These are phyloP conservation scores for Phytopythium ostracodes DNA, from an alignment of 352 stramenopile genomes.

Conservation along the genomic window DNA sequence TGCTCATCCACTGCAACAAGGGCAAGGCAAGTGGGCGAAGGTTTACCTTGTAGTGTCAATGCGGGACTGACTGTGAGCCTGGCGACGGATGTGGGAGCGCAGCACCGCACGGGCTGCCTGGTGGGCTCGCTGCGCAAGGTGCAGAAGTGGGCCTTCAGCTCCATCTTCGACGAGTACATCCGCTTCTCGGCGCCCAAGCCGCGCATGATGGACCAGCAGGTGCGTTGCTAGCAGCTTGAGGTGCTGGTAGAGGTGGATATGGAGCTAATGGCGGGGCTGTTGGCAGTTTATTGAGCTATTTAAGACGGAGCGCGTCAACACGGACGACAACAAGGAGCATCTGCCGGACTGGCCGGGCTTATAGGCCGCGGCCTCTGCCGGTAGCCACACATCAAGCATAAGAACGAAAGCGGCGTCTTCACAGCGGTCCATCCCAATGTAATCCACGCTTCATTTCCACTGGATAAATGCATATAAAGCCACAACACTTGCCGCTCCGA, in stretches of 20 bases:
- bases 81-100: neutral
- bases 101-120: slow-evolving; percentile 80
- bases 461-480: too few relatives aligned
- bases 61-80: neutral
- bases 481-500: neutral
- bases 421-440: too few relatives aligned
- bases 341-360: slow-evolving; percentile 65
- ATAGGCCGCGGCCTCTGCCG: slow-evolving; percentile 6
- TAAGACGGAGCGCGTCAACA: slow-evolving; percentile 69
- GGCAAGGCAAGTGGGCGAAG: slow-evolving; percentile 44
- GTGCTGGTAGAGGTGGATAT: too few relatives aligned
- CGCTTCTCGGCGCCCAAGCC: slow-evolving; percentile 81
- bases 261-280: neutral
- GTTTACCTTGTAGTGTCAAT: neutral
- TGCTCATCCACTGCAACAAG: slow-evolving; percentile 89
- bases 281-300: slow-evolving; percentile 81
- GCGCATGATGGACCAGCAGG: slow-evolving; percentile 87
- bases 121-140: slow-evolving; percentile 79
- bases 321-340: slow-evolving; percentile 44
- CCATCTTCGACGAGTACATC: slow-evolving; percentile 86
- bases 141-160: slow-evolving; percentile 79
- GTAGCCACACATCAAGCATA: too few relatives aligned
- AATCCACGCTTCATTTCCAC: too few relatives aligned
- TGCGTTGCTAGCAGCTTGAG: too few relatives aligned
- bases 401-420: too few relatives aligned